Evolutionary conservation across 345 rosid genomes (phyloP).

Genomic region (Hypericum perforatum): DNA sequence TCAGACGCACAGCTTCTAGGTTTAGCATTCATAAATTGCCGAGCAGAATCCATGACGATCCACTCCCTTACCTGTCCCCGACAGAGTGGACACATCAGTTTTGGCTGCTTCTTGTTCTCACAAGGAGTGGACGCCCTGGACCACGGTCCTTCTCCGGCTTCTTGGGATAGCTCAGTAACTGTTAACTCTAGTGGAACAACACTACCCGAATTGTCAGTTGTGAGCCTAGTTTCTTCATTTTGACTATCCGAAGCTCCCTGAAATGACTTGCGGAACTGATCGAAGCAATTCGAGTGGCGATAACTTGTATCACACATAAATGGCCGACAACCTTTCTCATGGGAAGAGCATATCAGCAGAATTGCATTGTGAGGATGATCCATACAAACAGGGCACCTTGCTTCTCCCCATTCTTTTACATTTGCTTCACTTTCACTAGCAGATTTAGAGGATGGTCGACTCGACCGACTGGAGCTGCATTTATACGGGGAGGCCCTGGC

Average conservation of each 20-base stretch:
- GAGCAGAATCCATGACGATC: conserved; percentile 60
- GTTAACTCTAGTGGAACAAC: conserved; percentile 22
- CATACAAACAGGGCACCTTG: conserved; percentile 94
- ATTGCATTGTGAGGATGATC: conserved; percentile 98
- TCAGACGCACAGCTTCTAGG: conserved; percentile 81
- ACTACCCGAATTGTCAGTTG: conserved; percentile 12
- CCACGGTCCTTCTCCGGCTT: conserved; percentile 24
- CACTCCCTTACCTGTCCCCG: conserved; percentile 82
- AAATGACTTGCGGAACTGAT: conserved; percentile 73
- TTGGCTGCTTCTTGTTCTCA: conserved; percentile 30
- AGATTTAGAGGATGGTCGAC: conserved; percentile 33
- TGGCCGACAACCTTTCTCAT: conserved; percentile 88
- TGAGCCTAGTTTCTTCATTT: conserved; percentile 26
- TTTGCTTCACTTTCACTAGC: conserved; percentile 39
- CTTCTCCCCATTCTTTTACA: conserved; percentile 88
- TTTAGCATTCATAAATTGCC: conserved; percentile 77
- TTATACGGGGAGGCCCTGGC: conserved; percentile 45
- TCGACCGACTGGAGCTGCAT: conserved; percentile 46
- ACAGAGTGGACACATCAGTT: conserved; percentile 78
- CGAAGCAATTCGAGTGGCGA: conserved; percentile 92
- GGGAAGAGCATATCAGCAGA: conserved; percentile 82
- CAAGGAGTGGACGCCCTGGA: conserved; percentile 16
- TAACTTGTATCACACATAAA: conserved; percentile 98
- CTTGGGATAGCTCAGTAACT: conserved; percentile 27
- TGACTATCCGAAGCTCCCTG: conserved; percentile 22